Evolutionary conservation across 306 rosid species (phyloP).

Genomic region (Lathyrus sativus): DNA sequence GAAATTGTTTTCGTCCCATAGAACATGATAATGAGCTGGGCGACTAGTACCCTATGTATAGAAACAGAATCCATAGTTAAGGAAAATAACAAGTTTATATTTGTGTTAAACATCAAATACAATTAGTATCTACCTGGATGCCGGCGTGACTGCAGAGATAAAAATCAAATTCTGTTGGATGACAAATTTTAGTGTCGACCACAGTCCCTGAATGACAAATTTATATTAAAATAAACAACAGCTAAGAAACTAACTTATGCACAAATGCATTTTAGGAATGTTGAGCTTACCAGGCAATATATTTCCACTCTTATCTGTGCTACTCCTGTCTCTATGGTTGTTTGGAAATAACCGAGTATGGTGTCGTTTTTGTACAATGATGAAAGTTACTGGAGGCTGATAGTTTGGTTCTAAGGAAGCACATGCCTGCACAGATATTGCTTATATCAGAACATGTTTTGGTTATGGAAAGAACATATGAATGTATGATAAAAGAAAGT

Average conservation of each 20-base stretch:
- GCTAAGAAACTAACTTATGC: neutral
- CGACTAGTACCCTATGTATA: conserved; percentile 86
- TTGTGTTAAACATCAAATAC: neutral
- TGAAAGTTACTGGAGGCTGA: conserved; percentile 93
- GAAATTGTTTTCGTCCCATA: conserved; percentile 94
- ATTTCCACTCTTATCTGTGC: conserved; percentile 86
- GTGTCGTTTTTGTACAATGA: conserved; percentile 90
- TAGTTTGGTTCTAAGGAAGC: conserved; percentile 92
- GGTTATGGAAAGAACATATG: neutral
- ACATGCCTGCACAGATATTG: conserved; percentile 63
- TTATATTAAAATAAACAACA: neutral
- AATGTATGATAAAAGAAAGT: neutral
- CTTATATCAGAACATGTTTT: neutral
- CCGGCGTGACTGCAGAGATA: conserved; percentile 97
- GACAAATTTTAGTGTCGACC: conserved; percentile 90
- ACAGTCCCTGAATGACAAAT: conserved; percentile 68
- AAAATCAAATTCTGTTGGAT: conserved; percentile 94
- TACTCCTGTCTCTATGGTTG: conserved; percentile 74
- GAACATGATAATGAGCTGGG: conserved; percentile 94
- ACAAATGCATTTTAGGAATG: neutral
- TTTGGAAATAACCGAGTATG: conserved; percentile 85
- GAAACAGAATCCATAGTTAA: conserved; percentile 12
- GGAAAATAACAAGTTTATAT: conserved; percentile 6
- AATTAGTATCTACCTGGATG: conserved; percentile 59
- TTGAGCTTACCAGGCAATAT: conserved; percentile 73